Evolutionary conservation across 139 green algal species (phyloP).

Genomic region (Closterium sp.): DNA sequence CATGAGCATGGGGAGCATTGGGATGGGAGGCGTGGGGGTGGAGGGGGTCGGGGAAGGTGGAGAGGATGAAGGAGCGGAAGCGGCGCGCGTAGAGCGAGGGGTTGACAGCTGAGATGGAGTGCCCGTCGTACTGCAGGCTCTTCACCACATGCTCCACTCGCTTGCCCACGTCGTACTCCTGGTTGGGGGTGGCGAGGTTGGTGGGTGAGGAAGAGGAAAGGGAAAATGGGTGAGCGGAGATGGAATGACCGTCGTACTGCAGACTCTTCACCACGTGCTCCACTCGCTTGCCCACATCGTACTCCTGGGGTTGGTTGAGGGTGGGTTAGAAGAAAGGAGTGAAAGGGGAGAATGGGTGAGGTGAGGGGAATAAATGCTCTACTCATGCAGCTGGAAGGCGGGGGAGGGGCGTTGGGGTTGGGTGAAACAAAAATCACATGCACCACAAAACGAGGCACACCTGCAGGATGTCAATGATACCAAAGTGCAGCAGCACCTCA

Average conservation of each 20-base stretch:
- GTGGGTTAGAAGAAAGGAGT: no score
- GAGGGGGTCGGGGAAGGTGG: constrained; percentile 21
- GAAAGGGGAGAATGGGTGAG: neutral
- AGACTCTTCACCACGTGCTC: constrained; percentile 84
- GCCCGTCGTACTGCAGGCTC: constrained; percentile 68
- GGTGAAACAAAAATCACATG: no score
- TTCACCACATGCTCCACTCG: constrained; percentile 85
- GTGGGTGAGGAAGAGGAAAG: constrained; percentile 75
- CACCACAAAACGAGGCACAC: constrained; percentile 53
- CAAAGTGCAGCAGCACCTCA: constrained; percentile 81
- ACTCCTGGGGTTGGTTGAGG: constrained; percentile 64
- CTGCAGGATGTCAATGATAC: constrained; percentile 91
- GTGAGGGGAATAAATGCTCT: no score
- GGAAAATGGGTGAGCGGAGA: constrained; percentile 76
- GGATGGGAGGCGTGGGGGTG: neutral
- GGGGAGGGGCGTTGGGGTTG: no score
- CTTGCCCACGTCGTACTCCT: constrained; percentile 61
- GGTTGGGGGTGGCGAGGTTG: no score
- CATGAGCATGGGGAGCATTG: neutral
- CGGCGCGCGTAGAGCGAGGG: constrained; percentile 70
- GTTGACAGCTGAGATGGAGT: constrained; percentile 76
- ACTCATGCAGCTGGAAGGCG: no score
- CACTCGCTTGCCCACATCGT: constrained; percentile 79
- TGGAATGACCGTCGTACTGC: constrained; percentile 69
- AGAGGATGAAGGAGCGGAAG: constrained; percentile 49